A percentile compares a stretch with the other conserved stretches of the same genome.
phyloP scores from a whole-genome alignment of 345 rosid genomes.

The Aurinia saxatilis region DNA sequence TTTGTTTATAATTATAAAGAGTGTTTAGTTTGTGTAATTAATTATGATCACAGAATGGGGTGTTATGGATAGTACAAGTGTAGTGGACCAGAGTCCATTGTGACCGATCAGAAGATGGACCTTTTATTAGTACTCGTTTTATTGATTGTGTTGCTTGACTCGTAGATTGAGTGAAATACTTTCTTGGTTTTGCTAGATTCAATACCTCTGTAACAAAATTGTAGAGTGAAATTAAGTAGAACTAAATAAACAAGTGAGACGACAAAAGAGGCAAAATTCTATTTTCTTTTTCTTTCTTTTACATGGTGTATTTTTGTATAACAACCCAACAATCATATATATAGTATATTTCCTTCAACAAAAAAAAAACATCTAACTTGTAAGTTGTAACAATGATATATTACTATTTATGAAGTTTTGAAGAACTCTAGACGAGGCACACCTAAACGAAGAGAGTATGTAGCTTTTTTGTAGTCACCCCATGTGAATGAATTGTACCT shows the following conservation, averaged over 20 bases:
- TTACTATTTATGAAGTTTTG: slow-evolving; percentile 19
- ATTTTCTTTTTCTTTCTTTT: background rate
- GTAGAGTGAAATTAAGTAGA: too few species aligned
- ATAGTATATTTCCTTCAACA: background rate
- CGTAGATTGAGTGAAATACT: too few species aligned
- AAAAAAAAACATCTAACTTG: background rate
- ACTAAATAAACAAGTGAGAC: too few species aligned
- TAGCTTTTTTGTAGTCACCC: slow-evolving; percentile 72
- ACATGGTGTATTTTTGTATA: slow-evolving; percentile 11
- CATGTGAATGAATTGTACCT: slow-evolving; percentile 67
- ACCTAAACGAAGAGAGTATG: slow-evolving; percentile 57
- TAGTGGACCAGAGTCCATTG: slow-evolving; percentile 38
- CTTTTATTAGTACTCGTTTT: too few species aligned
- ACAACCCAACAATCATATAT: background rate
- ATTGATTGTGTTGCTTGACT: too few species aligned
- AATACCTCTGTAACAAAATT: too few species aligned
- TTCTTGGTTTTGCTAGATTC: too few species aligned
- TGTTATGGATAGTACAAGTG: slow-evolving; percentile 25
- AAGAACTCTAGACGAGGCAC: slow-evolving; percentile 64
- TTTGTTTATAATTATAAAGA: too few species aligned
- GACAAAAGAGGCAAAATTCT: background rate
- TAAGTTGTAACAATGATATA: background rate
- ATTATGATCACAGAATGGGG: background rate
- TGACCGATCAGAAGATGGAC: too few species aligned
- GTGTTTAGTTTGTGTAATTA: background rate